Evolutionary conservation across 352 stramenopile genomes (phyloP), one percentile per base, ranked within the genome.

Genomic region (Phytopythium helicoides): DNA sequence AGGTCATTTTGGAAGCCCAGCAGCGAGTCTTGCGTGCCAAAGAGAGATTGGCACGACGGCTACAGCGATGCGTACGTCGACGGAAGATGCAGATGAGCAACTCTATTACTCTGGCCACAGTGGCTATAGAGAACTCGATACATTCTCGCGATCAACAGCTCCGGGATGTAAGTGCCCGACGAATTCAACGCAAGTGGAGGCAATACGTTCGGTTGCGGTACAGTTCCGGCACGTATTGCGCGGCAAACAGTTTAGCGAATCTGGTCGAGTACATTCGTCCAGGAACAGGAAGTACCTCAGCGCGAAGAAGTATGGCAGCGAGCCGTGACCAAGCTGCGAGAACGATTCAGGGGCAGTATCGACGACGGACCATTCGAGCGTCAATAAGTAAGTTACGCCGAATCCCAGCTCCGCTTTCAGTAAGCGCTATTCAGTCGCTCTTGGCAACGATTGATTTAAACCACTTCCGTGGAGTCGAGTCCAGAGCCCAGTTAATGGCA

Each of bases 321-420:
- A 49, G 74, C 9, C 55, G 74, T 18, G 56, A 73, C 9, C 47
- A 48, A 6, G 71, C 76, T 14, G 77, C 73, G 18, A 54, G 68
- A 14, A 75, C 64, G 44, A 86, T 89, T 37, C 80, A 91, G 54
- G 64, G 66, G 4, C 51, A 74, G 19, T 86, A 84, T 21, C 73
- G 75, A 2, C 66, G 77, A 12, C 78, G 73, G 21, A 58, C 68
- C 10, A 68, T 81, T 28, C 75, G 66, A 3, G 39, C 21, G 7
- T 85, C 77, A 14, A 58, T 87, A 2, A 45, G 45, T 33, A 61
- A 76, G 22, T 50, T 86, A 19, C 61, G 47, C 18, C 25, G 75
- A 25, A 47, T 73, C 11, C 18, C 46, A 7, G 71, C 62, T 0
- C 37, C 63, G 18, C 47, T 37, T 7, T 54, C 60, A 1, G 14